Percentiles rank a stretch among this genome's conserved stretches.
Evolutionary conservation across 2,329 filamentous ascomycete species (phyloP).

Genomic region (Aphanocladium album): DNA sequence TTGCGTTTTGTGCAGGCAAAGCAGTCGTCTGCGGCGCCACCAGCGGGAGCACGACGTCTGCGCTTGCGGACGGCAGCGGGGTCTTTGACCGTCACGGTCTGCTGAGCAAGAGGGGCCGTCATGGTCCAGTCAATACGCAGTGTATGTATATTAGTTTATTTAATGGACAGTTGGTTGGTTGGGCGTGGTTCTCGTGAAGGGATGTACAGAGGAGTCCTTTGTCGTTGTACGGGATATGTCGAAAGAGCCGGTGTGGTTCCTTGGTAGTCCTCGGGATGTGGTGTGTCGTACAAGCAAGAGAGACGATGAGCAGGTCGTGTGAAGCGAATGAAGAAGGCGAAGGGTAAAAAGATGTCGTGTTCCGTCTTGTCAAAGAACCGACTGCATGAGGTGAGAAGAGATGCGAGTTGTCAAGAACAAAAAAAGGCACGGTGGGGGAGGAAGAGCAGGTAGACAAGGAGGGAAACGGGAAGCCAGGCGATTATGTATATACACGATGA

Average conservation of each 20-base stretch:
- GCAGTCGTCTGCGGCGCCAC: conserved; percentile 89
- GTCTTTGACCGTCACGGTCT: conserved; percentile 43
- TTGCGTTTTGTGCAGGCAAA: conserved; percentile 84
- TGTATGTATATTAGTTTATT: not conserved
- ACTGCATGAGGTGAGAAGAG: not conserved
- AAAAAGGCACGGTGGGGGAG: conserved; percentile 4
- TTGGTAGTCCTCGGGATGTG: not conserved
- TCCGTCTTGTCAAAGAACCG: not conserved
- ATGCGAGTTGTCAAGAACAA: not conserved
- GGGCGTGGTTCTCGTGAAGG: not conserved
- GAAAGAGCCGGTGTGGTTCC: not conserved
- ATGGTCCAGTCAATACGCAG: conserved; percentile 27
- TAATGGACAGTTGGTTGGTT: not conserved
- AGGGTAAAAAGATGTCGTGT: not conserved
- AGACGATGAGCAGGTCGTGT: not conserved
- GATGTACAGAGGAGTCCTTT: not conserved
- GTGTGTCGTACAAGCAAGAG: not conserved
- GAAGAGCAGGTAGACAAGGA: conserved; percentile 9
- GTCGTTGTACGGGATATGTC: not conserved
- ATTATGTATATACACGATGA: conserved; percentile 22
- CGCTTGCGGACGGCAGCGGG: conserved; percentile 58
- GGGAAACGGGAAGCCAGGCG: conserved; percentile 17
- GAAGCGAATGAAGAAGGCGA: conserved; percentile 7
- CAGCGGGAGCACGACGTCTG: conserved; percentile 80
- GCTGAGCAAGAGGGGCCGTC: conserved; percentile 45